Evolutionary conservation across 2,329 filamentous ascomycete genomes (phyloP).

Genomic region (Spiromastix sp.): DNA sequence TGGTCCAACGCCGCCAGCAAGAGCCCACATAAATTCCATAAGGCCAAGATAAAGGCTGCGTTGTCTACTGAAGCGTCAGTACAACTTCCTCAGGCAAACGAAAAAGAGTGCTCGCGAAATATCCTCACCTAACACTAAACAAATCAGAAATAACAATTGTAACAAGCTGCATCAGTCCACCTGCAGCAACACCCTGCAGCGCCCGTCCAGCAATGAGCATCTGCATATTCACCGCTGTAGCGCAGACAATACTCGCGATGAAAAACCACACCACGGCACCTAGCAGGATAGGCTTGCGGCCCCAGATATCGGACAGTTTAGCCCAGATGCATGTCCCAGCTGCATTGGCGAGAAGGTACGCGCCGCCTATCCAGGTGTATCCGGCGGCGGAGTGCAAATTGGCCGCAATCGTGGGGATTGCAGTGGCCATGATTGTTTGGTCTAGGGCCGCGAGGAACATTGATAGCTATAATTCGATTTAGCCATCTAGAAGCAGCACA

Average conservation of each 20-base stretch:
- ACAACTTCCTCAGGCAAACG: not conserved
- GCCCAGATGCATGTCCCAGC: slow-evolving; percentile 63
- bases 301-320: slow-evolving; percentile 48
- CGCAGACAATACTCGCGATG: slow-evolving; percentile 40
- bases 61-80: slow-evolving; percentile 15
- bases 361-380: slow-evolving; percentile 68
- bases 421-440: slow-evolving; percentile 50
- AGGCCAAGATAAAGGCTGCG: slow-evolving; percentile 41
- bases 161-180: slow-evolving; percentile 42
- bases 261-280: slow-evolving; percentile 40
- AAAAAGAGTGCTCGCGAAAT: not conserved
- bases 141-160: slow-evolving; percentile 46
- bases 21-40: slow-evolving; percentile 44
- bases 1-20: slow-evolving; percentile 44
- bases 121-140: slow-evolving; percentile 37
- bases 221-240: slow-evolving; percentile 34
- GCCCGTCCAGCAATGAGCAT: slow-evolving; percentile 45
- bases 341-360: slow-evolving; percentile 61
- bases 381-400: slow-evolving; percentile 57
- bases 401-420: slow-evolving; percentile 48
- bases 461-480: slow-evolving; percentile 13
- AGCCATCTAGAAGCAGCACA: too few relatives aligned
- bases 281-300: slow-evolving; percentile 44
- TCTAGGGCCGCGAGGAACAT: slow-evolving; percentile 29
- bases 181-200: slow-evolving; percentile 45